Evolutionary conservation across 345 rosid genomes (phyloP).

Genomic region (Citrus unshiu): DNA sequence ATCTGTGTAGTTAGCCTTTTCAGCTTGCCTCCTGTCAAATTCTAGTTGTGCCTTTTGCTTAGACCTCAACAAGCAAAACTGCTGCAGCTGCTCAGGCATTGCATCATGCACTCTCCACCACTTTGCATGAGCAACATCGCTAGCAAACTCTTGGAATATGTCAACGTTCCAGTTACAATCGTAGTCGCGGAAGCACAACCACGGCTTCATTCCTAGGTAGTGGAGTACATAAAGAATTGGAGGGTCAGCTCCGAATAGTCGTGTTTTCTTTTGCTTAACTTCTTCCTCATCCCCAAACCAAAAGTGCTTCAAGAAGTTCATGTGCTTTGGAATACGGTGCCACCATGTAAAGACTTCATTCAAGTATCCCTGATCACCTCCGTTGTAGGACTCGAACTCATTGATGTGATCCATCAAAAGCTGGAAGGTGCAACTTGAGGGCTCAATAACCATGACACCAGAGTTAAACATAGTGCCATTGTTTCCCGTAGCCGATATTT

Average conservation of each 20-base stretch:
- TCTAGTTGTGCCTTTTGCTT: constrained; percentile 94
- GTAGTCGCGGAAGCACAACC: constrained; percentile 88
- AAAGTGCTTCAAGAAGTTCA: constrained; percentile 87
- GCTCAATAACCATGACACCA: constrained; percentile 88
- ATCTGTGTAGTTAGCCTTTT: constrained; percentile 61
- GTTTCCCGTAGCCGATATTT: constrained; percentile 84
- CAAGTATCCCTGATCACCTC: constrained; percentile 88
- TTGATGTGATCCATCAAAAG: constrained; percentile 80
- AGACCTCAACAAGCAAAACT: constrained; percentile 70
- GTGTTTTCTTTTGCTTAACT: constrained; percentile 62
- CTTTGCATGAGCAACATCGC: constrained; percentile 72
- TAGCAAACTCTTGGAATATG: constrained; percentile 81
- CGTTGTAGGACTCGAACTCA: constrained; percentile 83
- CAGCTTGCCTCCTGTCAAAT: constrained; percentile 77
- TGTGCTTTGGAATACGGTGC: constrained; percentile 83
- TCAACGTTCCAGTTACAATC: constrained; percentile 96
- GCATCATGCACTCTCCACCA: constrained; percentile 98
- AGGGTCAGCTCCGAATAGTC: constrained; percentile 80
- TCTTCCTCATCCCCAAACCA: constrained; percentile 84
- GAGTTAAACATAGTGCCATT: constrained; percentile 84
- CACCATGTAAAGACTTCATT: constrained; percentile 98
- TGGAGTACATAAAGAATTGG: constrained; percentile 86
- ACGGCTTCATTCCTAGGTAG: constrained; percentile 84
- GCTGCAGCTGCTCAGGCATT: constrained; percentile 79
- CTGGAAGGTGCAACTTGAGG: constrained; percentile 78